Percentiles rank a stretch among this genome's conserved stretches.
These are phyloP conservation scores for Neocallimastix lanati DNA, from an alignment of 192 early-diverging fungal genomes.

Conservation along the genomic window DNA sequence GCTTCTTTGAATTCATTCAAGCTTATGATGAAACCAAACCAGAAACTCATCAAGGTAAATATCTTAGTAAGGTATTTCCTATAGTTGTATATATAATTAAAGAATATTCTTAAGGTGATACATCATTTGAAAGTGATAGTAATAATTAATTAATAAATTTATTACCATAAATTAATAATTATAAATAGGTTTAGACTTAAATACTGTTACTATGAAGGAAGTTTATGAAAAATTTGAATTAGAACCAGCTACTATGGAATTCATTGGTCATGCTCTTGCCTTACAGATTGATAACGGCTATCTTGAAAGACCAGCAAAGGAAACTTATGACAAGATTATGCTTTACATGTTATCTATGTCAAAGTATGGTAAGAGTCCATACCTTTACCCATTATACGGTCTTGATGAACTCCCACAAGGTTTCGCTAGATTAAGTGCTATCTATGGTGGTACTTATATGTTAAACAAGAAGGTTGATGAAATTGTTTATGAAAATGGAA, in stretches of 20 bases:
- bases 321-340: constrained; percentile 76
- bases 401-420: constrained; percentile 95
- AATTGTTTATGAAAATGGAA: constrained; percentile 66
- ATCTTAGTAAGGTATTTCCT: too few relatives aligned
- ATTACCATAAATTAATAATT: too few relatives aligned
- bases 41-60: constrained; percentile 46
- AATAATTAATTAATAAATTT: too few relatives aligned
- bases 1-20: constrained; percentile 50
- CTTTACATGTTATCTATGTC: constrained; percentile 85
- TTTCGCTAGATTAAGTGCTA: constrained; percentile 91
- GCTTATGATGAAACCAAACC: constrained; percentile 70
- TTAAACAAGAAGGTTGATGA: constrained; percentile 80
- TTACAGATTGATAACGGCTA: constrained; percentile 79
- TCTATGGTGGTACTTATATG: too few relatives aligned
- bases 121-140: too few relatives aligned
- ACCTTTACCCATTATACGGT: constrained; percentile 96
- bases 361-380: constrained; percentile 89
- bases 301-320: constrained; percentile 45
- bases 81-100: too few relatives aligned
- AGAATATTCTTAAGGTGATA: too few relatives aligned
- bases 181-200: constrained; percentile 36
- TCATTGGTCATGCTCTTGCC: constrained; percentile 93
- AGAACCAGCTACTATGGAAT: constrained; percentile 86
- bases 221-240: constrained; percentile 83
- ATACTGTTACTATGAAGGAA: constrained; percentile 51